These are phyloP conservation scores for Psilocybe sp. DNA, from an alignment of 768 basidiomycete species.

Conservation along the genomic window DNA sequence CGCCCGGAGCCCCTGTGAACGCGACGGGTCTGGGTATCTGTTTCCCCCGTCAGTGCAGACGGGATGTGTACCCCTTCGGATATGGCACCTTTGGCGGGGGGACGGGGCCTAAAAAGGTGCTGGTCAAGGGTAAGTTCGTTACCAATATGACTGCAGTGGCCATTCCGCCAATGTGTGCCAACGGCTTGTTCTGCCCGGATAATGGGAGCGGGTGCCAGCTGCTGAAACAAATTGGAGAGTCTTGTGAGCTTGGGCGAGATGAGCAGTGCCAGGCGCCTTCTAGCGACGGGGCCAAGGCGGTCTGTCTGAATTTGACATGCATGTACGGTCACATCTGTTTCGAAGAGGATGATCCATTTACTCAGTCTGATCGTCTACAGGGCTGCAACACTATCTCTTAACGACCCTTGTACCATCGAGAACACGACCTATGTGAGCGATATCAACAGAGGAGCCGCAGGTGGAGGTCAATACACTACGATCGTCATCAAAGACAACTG, in stretches of 20 bases:
- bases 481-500: conserved; percentile 62
- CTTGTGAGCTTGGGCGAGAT: conserved; percentile 63
- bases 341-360: background rate
- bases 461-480: conserved; percentile 39
- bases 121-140: conserved; percentile 2
- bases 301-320: conserved; percentile 59
- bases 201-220: conserved; percentile 56
- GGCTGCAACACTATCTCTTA: conserved; percentile 53
- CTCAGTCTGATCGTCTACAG: conserved; percentile 24
- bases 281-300: conserved; percentile 47
- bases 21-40: conserved; percentile 41
- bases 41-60: conserved; percentile 49
- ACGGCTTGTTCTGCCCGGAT: conserved; percentile 63
- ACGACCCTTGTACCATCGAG: conserved; percentile 43
- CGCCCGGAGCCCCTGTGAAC: conserved; percentile 18
- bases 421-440: conserved; percentile 30
- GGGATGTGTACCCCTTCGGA: conserved; percentile 61
- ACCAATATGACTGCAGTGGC: conserved; percentile 17
- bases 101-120: conserved; percentile 7
- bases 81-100: conserved; percentile 28
- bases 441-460: conserved; percentile 38
- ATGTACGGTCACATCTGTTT: conserved; percentile 36
- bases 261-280: conserved; percentile 45
- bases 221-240: conserved; percentile 36
- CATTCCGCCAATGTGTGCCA: conserved; percentile 52